Evolutionary conservation across 768 basidiomycete species (phyloP).

Genomic region (Mycena crocata): DNA sequence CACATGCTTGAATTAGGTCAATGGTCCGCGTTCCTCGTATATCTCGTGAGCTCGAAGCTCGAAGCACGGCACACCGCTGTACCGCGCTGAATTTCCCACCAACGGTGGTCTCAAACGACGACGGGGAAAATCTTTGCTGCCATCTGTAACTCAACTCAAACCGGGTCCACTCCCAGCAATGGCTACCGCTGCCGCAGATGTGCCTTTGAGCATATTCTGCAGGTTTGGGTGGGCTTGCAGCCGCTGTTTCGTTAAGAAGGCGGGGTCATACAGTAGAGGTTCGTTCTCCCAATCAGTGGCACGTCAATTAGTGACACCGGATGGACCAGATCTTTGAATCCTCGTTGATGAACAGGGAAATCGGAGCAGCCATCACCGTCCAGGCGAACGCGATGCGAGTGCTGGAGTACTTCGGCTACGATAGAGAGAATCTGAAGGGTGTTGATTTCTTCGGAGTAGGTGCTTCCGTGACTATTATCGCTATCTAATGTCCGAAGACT

Average conservation of each 20-base stretch:
- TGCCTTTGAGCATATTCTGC: conserved; percentile 20
- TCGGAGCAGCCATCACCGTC: conserved; percentile 24
- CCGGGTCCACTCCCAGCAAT: neutral
- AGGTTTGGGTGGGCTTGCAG: conserved; percentile 23
- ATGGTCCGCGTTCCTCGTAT: neutral
- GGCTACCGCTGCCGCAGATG: neutral
- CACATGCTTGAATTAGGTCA: neutral
- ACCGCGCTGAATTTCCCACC: neutral
- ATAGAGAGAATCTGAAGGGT: conserved; percentile 16
- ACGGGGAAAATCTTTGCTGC: too few relatives aligned
- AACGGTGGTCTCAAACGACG: neutral
- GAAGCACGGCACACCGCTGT: neutral
- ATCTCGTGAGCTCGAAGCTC: conserved; percentile 3
- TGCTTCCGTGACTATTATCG: neutral
- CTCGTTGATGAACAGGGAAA: conserved; percentile 27
- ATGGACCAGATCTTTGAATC: conserved; percentile 18
- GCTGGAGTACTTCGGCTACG: conserved; percentile 22
- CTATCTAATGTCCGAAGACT: neutral
- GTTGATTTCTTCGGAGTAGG: conserved; percentile 27
- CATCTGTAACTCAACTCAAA: neutral
- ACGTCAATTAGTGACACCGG: too few relatives aligned
- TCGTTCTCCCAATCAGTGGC: neutral
- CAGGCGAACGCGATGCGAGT: conserved; percentile 29
- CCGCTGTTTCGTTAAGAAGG: conserved; percentile 22
- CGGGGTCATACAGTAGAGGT: conserved; percentile 29